Evolutionary conservation across 2,329 filamentous ascomycete genomes (phyloP), one percentile per base, ranked within the genome.

Genomic region (Xylariales sp.): DNA sequence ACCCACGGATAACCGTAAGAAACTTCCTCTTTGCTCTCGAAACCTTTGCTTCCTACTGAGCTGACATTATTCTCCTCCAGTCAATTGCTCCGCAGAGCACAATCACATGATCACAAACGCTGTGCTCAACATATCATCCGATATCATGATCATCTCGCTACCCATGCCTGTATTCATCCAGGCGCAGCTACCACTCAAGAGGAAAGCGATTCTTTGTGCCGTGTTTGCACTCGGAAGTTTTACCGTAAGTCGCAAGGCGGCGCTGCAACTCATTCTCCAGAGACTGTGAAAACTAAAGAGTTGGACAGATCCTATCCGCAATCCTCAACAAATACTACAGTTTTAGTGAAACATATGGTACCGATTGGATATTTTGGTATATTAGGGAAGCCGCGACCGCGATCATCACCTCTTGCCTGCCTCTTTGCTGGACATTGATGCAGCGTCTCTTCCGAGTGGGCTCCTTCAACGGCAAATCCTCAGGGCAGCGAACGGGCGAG

Each of bases 91-190:
- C 2, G 72, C 76, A 0, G 67, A 72, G 3, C 63, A 70, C n/a
- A 63, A 77, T 49, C 79, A 79, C 47, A 65, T 78, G 10, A 78
- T 79, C 37, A 71, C 73, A 13, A 77, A 81, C 41, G 70, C 73
- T 2, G 63, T 68, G 5, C 69, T 82, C 50, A 82, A 83, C 47
- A 71, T 81, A 33, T 69, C 72, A 3, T 78, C 75, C 18, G 78
- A 82, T 45, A 25, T 79, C 3, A 66, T 76, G 60, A 80, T 83
- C 51, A 70, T 82, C 19, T 49, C 65, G 4, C 70, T 82, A 16
- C 75, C 76, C 1, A 63, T 81, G 44, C 76, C 76, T 3, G 45
- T 72, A 17, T 62, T 81, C 18, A 45, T 72, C 11, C 65, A 64
- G 17, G 66, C 76, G 1, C 65, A 69, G 32, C 60, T 81, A 3